Evolutionary conservation across 164 flowering plant species (phyloP).

Genomic region (Magnolia kwangsiensis): DNA sequence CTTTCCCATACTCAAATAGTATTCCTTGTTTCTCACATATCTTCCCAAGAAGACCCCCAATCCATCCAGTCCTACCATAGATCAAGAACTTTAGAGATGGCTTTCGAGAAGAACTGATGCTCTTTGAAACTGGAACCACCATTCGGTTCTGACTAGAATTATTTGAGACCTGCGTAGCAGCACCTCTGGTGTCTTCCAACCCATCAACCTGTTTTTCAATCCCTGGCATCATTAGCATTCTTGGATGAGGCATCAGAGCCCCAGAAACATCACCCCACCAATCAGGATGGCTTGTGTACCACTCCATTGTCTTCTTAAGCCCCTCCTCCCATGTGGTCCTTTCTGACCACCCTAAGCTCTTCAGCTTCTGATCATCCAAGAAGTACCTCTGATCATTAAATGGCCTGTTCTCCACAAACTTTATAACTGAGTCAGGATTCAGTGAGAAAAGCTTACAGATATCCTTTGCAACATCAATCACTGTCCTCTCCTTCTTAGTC

Average conservation of each 20-base stretch:
- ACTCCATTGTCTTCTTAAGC: slow-evolving; percentile 56
- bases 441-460: slow-evolving; percentile 57
- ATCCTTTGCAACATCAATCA: slow-evolving; percentile 67
- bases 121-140: slow-evolving; percentile 38
- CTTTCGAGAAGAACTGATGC: slow-evolving; percentile 26
- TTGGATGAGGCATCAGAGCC: slow-evolving; percentile 64
- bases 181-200: slow-evolving; percentile 31
- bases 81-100: slow-evolving; percentile 52
- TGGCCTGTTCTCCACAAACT: slow-evolving; percentile 67
- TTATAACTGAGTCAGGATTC: slow-evolving; percentile 45
- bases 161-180: slow-evolving; percentile 13
- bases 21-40: slow-evolving; percentile 62
- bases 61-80: slow-evolving; percentile 69
- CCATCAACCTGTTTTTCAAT: slow-evolving; percentile 48
- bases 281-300: slow-evolving; percentile 58
- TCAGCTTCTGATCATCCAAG: slow-evolving; percentile 68
- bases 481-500: slow-evolving; percentile 68
- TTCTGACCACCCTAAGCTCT: slow-evolving; percentile 61
- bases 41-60: slow-evolving; percentile 62
- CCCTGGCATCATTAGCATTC: slow-evolving; percentile 75
- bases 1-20: slow-evolving; percentile 53
- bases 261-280: slow-evolving; percentile 84
- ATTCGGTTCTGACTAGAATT: slow-evolving; percentile 27
- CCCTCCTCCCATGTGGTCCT: slow-evolving; percentile 66
- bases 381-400: slow-evolving; percentile 72